Evolutionary conservation across 1,139 yeast genomes (phyloP), one percentile per base, ranked within the genome.

Genomic region (Candida pseudoviswanathii): DNA sequence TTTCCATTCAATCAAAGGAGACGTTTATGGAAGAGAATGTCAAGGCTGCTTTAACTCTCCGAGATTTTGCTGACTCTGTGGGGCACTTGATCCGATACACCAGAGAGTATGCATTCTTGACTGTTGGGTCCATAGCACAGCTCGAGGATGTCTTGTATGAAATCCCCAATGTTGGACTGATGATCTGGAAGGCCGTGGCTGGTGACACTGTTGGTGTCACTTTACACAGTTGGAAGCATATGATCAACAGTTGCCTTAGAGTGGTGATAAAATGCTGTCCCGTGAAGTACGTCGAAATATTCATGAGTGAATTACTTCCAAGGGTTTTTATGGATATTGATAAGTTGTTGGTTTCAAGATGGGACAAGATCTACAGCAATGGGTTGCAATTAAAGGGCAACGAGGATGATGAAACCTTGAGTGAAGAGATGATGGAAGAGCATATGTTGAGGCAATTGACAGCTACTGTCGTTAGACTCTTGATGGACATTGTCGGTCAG

Each of bases 391-490:
- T 85, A 47, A 84, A 79, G 58, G 88, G 88, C 1, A 80, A 80
- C 53, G 88, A 82, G 55, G 89, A 85, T 54, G 96, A 89, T 58
- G 95, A 86, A 51, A 86, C 90, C 16, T 76, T 95, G 59, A 86
- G 95, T n/a, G 97, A 92, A 62, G 99, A 94, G 64, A 94, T 94
- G 96, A 87, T 94, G 89, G 98, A 94, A 58, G 99, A 94, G 64
- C 97, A 94, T 65, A 79, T 94, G 77, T 74, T 94, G 54, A 77
- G 99, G 55, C 98, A 94, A 66, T 78, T 94, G 48, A 91, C 98
- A 0, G 96, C 96, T 1, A 91, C 96, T 5, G 91, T 89, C n/a
- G 97, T 89, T 41, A 74, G 98, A 53, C 77, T 92, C 60, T 69
- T 94, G 57, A 89, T 94, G 72, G 99, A 94, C 65, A 77, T 91